These are phyloP conservation scores for Tylopilus orsonianus DNA, from an alignment of 1,284 basidiomycete genomes.

Conservation along the genomic window DNA sequence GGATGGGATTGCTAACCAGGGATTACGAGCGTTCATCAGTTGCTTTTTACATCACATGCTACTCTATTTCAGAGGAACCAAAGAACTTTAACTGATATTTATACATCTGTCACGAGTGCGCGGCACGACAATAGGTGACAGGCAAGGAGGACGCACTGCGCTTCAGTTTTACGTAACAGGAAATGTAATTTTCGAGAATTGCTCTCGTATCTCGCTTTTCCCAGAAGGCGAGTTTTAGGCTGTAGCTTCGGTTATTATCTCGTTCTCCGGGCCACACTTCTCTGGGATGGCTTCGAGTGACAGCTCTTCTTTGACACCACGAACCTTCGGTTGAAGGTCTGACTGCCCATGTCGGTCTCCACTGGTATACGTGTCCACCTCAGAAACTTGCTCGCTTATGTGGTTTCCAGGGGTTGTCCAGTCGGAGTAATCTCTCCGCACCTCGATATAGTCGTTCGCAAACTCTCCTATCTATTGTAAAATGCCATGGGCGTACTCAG, in stretches of 20 bases:
- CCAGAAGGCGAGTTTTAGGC: neutral
- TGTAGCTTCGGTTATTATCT: neutral
- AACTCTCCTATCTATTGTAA: conserved; percentile 68
- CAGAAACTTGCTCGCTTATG: conserved; percentile 10
- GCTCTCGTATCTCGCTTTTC: neutral
- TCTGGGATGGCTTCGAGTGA: conserved; percentile 20
- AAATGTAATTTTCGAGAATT: too few species aligned
- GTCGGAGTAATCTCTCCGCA: conserved; percentile 67
- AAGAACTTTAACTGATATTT: too few species aligned
- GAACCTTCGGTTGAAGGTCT: conserved; percentile 30
- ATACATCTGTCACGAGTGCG: too few species aligned
- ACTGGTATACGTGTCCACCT: conserved; percentile 26
- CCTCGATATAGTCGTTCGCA: conserved; percentile 74
- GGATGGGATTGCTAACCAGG: conserved; percentile 63
- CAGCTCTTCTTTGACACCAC: conserved; percentile 10
- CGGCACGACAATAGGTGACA: too few species aligned
- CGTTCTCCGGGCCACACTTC: conserved; percentile 18
- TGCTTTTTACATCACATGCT: neutral
- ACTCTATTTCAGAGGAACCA: neutral
- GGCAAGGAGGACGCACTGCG: too few species aligned
- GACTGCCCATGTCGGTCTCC: conserved; percentile 49
- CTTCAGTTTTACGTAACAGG: too few species aligned
- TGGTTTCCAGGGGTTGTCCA: conserved; percentile 38
- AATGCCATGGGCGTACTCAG: neutral
- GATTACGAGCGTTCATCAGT: neutral